Evolutionary conservation across 768 basidiomycete species (phyloP).

Genomic region (Auricularia cornea): DNA sequence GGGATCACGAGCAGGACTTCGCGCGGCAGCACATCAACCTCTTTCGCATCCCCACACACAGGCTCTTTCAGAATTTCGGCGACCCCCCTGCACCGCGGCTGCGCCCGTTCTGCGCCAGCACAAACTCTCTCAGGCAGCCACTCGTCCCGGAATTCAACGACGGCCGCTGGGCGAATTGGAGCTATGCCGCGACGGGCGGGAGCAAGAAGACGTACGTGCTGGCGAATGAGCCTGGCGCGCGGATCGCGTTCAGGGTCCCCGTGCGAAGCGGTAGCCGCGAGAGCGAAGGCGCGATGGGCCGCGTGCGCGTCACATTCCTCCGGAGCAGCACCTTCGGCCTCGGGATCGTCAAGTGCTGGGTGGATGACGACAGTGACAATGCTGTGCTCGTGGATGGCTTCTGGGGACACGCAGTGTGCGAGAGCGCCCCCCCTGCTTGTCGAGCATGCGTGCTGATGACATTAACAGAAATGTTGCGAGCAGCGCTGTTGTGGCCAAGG

Average conservation of each 20-base stretch:
- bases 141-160: conserved; percentile 6
- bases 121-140: conserved; percentile 4
- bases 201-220: conserved; percentile 6
- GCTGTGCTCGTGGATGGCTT: conserved; percentile 1
- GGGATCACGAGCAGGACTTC: background rate
- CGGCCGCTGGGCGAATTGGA: conserved; percentile 4
- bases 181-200: background rate
- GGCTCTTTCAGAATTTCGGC: background rate
- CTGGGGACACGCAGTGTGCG: background rate
- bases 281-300: conserved; percentile 5
- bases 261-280: background rate
- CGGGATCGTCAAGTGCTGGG: conserved; percentile 7
- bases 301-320: conserved; percentile 8
- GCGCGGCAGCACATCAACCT: background rate
- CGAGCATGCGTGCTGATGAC: background rate
- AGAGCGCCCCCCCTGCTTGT: background rate
- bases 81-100: background rate
- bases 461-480: background rate
- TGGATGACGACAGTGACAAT: conserved; percentile 3
- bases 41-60: conserved; percentile 2
- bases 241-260: conserved; percentile 3
- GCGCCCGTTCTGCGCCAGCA: conserved; percentile 1
- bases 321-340: conserved; percentile 6
- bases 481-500: background rate
- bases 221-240: conserved; percentile 3